These are phyloP conservation scores for Neoboletus subvelutipes DNA, from an alignment of 768 basidiomycete species.

Conservation along the genomic window DNA sequence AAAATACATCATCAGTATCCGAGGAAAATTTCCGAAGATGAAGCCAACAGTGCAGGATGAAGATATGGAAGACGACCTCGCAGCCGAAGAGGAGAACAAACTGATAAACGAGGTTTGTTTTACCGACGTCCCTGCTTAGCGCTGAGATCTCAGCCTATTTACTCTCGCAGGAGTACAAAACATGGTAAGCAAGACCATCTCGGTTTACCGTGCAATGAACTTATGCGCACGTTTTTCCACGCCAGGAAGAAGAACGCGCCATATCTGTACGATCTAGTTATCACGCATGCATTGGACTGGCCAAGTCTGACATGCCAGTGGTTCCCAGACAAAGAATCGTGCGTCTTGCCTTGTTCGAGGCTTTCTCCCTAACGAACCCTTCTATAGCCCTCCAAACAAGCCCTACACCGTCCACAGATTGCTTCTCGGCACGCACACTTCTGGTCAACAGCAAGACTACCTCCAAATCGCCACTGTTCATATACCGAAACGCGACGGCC, in stretches of 20 bases:
- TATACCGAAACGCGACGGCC: constrained; percentile 78
- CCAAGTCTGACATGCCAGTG: constrained; percentile 97
- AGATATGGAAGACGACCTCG: constrained; percentile 76
- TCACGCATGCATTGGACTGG: constrained; percentile 98
- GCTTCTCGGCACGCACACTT: constrained; percentile 96
- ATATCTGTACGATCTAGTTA: constrained; percentile 95
- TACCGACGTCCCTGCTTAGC: not conserved
- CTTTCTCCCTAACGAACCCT: not conserved
- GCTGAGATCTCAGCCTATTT: constrained; percentile 10
- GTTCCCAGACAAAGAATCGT: constrained; percentile 98
- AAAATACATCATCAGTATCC: not conserved
- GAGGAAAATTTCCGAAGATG: constrained; percentile 29
- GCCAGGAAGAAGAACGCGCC: constrained; percentile 95
- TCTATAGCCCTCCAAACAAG: constrained; percentile 77
- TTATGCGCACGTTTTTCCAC: not conserved
- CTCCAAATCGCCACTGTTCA: constrained; percentile 94
- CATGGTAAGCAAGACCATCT: constrained; percentile 51
- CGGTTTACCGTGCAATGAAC: not conserved
- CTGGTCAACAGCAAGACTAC: constrained; percentile 90
- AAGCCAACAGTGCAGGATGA: constrained; percentile 51
- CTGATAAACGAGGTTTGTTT: constrained; percentile 76
- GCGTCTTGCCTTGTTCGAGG: constrained; percentile 30
- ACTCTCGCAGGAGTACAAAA: constrained; percentile 72
- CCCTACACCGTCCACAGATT: constrained; percentile 95
- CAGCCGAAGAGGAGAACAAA: constrained; percentile 85